Base-by-base conservation (phyloP, 768 basidiomycete genomes). In the Rhodotorula graminis region DNA sequence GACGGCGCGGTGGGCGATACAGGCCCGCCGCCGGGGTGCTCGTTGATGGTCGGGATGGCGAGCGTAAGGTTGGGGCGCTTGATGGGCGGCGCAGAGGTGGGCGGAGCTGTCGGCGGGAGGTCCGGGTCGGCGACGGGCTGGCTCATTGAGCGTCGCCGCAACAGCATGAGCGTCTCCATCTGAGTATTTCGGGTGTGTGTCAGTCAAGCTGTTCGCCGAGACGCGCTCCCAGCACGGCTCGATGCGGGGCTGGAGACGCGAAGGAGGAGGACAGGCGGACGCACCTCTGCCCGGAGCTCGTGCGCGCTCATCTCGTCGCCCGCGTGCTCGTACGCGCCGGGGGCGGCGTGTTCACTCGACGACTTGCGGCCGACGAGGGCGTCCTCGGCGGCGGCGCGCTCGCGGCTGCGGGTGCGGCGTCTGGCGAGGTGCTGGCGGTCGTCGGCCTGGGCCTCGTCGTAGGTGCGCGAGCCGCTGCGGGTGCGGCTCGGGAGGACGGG, bases 61-160 rank as follows among this genome's bases (percentile, higher is more conserved):
- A 72, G 65, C 14, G 61, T 42, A 21, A 73, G 71, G 16, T 67
- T 53, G 0, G 70, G 67, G 14, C 77, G 69, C 31, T 58, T 44
- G 46, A 57, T 23, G 42, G 67, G 61, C 29, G 72, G 49, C 21
- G 64, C 21, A 19, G 65, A 80, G 60, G 77, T 78, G 61, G 79
- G 77, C 61, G 76, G 80, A 59, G 61, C 74, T 67, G 66, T 77
- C 55, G 70, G 79, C 69, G 64, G 78, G 10, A 79, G 68, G 46
- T 79, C 78, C 5, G 78, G 78, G 67, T 79, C 78, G 52, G 53
- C 59, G 12, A 66, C 69, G 25, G 77, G 77, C 46, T 74, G 75
- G 18, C 67, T 73, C 56, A 77, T 70, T 3, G 78, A 79, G 11
- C 77, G 53, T 0, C 78, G 73, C 2, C 78, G 75, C 2, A 79